Conservation (phyloP, 192 early-diverging fungal genomes). For the Podila clonocystis region DNA sequence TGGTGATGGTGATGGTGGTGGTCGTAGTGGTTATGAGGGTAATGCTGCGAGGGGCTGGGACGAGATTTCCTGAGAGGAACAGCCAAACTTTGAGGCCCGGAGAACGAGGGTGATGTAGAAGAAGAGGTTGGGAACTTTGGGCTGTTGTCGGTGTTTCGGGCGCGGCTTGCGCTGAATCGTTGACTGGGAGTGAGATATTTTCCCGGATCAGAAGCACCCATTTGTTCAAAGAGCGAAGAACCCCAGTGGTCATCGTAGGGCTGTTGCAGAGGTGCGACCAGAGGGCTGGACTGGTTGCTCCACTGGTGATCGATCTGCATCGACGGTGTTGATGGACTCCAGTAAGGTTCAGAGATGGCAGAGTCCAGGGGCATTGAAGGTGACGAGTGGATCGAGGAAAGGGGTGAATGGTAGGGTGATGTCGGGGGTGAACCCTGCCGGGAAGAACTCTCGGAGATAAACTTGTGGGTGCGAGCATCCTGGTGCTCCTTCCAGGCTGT, state of each 20-base stretch:
- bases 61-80: too few relatives aligned
- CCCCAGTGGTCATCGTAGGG: conserved; percentile 16
- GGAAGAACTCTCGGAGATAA: background rate
- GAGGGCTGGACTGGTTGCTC: conserved; percentile 31
- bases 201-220: conserved; percentile 8
- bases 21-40: background rate
- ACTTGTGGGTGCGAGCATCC: too few relatives aligned
- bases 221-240: conserved; percentile 24
- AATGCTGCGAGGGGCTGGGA: background rate
- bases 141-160: background rate
- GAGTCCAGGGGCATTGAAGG: conserved; percentile 1
- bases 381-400: conserved; percentile 17
- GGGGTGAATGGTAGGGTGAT: background rate
- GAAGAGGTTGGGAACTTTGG: background rate
- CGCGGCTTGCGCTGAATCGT: conserved; percentile 2
- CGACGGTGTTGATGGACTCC: conserved; percentile 30
- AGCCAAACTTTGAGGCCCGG: background rate
- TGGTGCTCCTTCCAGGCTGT: too few relatives aligned
- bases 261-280: conserved; percentile 1
- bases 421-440: background rate
- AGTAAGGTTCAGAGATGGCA: conserved; percentile 24
- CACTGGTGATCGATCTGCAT: conserved; percentile 16
- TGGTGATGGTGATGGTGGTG: background rate
- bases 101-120: background rate
- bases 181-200: background rate